Evolutionary conservation across 352 stramenopile genomes (phyloP).

Genomic region (Peronospora belbahrii): DNA sequence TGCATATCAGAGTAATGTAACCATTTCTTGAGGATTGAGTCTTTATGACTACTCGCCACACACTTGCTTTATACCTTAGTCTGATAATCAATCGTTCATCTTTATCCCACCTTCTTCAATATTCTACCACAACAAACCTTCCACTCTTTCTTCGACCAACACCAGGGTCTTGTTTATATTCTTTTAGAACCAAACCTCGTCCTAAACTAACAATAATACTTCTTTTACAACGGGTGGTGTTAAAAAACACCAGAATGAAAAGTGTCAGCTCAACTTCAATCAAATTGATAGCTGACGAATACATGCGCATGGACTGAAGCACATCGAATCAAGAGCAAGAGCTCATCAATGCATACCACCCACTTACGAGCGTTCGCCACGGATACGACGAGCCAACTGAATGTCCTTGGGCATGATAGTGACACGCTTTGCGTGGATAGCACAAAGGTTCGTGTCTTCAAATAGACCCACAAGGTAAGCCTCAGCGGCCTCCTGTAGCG

Average conservation of each 20-base stretch:
- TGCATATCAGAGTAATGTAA: no score
- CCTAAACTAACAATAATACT: not conserved
- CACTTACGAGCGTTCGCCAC: conserved; percentile 80
- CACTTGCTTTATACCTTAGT: no score
- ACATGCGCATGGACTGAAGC: not conserved
- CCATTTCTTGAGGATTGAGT: no score
- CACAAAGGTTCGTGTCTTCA: conserved; percentile 91
- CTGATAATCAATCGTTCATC: no score
- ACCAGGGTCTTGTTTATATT: no score
- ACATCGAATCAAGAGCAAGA: conserved; percentile 52
- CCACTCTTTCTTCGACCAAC: no score
- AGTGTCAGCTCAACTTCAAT: conserved; percentile 3
- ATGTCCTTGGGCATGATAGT: conserved; percentile 95
- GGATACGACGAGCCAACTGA: conserved; percentile 89
- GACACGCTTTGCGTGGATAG: conserved; percentile 90
- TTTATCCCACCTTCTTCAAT: no score
- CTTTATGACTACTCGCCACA: no score
- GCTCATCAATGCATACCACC: conserved; percentile 31
- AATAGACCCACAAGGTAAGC: conserved; percentile 77
- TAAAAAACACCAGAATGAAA: conserved; percentile 44
- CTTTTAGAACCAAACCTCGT: no score
- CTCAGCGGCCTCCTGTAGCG: conserved; percentile 84
- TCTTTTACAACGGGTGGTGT: conserved; percentile 39
- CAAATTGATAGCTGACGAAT: conserved; percentile 3
- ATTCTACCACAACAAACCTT: no score